phyloP scores from a whole-genome alignment of 371 early-diverging fungal species.

The Gilbertella persicaria region DNA sequence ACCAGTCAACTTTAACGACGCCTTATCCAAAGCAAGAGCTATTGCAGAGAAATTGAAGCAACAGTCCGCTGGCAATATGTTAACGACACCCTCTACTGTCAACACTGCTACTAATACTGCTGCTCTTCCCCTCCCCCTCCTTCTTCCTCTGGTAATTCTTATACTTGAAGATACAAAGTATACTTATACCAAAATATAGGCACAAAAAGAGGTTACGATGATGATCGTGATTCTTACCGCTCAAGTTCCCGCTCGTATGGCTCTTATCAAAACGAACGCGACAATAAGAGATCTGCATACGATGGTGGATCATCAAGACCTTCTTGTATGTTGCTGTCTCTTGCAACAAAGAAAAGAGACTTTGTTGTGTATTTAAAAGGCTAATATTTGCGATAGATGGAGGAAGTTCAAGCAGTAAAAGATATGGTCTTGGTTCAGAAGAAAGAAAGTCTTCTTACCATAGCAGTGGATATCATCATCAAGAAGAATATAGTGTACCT shows the following conservation, averaged over 20 bases:
- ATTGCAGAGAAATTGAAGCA: slow-evolving; percentile 79
- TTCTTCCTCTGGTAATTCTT: slow-evolving; percentile 12
- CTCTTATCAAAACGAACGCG: slow-evolving; percentile 38
- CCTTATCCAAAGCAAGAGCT: slow-evolving; percentile 81
- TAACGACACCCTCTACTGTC: slow-evolving; percentile 22
- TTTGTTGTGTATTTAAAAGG: neutral
- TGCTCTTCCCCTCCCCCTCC: neutral
- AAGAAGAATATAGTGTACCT: slow-evolving; percentile 62
- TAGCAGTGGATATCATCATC: slow-evolving; percentile 30
- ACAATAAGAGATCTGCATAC: slow-evolving; percentile 50
- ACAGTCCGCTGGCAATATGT: slow-evolving; percentile 28
- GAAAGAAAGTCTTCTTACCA: slow-evolving; percentile 29
- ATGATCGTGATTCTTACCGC: slow-evolving; percentile 28
- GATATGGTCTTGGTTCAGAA: slow-evolving; percentile 61
- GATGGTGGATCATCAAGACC: slow-evolving; percentile 38
- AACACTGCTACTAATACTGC: no score
- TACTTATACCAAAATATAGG: slow-evolving; percentile 19
- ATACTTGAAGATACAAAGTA: slow-evolving; percentile 2
- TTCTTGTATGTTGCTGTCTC: slow-evolving; percentile 26
- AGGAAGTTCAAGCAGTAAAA: slow-evolving; percentile 32
- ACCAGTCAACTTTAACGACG: slow-evolving; percentile 65
- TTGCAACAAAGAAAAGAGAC: neutral
- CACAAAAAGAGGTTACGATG: slow-evolving; percentile 37
- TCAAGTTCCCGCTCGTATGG: slow-evolving; percentile 23
- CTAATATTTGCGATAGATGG: slow-evolving; percentile 7